Evolutionary conservation across 805 yeast genomes (phyloP).

Genomic region (Metschnikowia lochheadii): DNA sequence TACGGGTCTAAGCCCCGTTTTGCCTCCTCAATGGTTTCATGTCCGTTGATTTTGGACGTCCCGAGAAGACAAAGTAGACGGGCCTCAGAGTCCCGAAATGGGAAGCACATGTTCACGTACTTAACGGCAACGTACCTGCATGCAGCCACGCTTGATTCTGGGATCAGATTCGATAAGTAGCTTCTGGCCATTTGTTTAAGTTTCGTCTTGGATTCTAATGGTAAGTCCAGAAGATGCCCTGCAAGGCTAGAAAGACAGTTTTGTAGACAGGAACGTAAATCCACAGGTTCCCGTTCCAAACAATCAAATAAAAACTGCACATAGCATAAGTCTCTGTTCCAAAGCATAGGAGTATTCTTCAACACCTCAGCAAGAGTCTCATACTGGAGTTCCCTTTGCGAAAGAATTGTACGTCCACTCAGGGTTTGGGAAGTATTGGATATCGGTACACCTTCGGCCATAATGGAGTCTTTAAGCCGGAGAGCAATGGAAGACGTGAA

Average conservation of each 20-base stretch:
- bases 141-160: conserved; percentile 19
- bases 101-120: conserved; percentile 57
- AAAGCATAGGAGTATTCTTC: conserved; percentile 39
- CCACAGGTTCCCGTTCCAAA: conserved; percentile 57
- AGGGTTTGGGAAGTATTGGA: conserved; percentile 33
- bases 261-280: conserved; percentile 64
- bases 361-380: conserved; percentile 73
- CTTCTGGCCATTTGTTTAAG: conserved; percentile 38
- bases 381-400: conserved; percentile 62
- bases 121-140: conserved; percentile 64
- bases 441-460: conserved; percentile 60
- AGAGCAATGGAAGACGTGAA: conserved; percentile 45
- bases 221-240: conserved; percentile 41
- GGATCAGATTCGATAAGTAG: conserved; percentile 22
- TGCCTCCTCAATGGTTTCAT: conserved; percentile 80
- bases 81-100: conserved; percentile 64
- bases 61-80: conserved; percentile 67
- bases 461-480: conserved; percentile 49
- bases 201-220: conserved; percentile 33
- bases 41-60: conserved; percentile 49
- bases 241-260: conserved; percentile 63
- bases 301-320: conserved; percentile 69
- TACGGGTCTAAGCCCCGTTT: conserved; percentile 76
- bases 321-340: conserved; percentile 45
- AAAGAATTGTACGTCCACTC: conserved; percentile 29